These are phyloP conservation scores for Cenchrus fungigraminus DNA, from an alignment of 176 grass and related monocot species.

Conservation along the genomic window DNA sequence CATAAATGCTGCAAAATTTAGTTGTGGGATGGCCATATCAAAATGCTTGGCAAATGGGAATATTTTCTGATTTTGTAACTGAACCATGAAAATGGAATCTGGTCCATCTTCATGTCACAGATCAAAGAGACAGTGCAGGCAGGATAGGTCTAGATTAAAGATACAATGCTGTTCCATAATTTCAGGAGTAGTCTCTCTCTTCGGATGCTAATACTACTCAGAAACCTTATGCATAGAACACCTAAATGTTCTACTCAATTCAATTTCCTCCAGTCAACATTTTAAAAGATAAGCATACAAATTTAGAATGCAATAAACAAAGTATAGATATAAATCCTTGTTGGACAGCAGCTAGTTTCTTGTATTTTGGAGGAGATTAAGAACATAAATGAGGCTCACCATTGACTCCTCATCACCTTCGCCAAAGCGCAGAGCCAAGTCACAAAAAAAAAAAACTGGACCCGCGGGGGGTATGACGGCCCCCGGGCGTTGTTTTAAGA, in stretches of 20 bases:
- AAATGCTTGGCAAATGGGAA: conserved; percentile 5
- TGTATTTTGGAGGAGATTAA: conserved; percentile 7
- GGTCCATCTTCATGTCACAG: background rate
- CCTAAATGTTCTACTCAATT: background rate
- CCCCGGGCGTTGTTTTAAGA: too few species aligned
- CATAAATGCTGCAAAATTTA: too few species aligned
- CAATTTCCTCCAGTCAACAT: background rate
- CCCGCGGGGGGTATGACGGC: too few species aligned
- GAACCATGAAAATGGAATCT: background rate
- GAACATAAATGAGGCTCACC: conserved; percentile 52
- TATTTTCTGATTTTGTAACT: background rate
- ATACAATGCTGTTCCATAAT: background rate
- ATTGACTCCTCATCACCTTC: conserved; percentile 98
- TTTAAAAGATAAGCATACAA: conserved; percentile 10
- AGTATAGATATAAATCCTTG: background rate
- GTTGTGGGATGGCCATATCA: background rate
- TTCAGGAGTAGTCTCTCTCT: background rate
- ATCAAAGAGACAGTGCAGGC: background rate
- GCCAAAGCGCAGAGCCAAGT: conserved; percentile 90
- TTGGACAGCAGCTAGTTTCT: background rate
- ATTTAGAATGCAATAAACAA: background rate
- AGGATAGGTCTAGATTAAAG: conserved; percentile 6
- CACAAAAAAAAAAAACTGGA: conserved; percentile 47
- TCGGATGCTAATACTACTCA: too few species aligned
- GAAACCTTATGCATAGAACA: background rate